Evolutionary conservation across 352 stramenopile genomes (phyloP).

Genomic region (Phytopythium kandeliae): DNA sequence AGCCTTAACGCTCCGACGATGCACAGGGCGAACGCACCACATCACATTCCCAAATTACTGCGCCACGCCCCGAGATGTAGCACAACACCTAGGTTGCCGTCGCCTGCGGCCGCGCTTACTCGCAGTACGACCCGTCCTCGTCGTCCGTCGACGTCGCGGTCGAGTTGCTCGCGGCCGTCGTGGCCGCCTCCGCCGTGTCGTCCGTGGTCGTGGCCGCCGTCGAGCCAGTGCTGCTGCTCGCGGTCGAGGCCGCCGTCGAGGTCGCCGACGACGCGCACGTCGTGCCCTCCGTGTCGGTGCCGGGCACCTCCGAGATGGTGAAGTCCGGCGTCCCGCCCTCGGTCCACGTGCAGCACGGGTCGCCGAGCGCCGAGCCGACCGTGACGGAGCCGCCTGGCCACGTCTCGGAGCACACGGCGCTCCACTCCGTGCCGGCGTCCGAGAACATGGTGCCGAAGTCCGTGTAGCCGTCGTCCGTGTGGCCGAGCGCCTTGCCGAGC

Average conservation of each 20-base stretch:
- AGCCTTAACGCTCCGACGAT: too few relatives aligned
- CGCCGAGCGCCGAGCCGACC: slow-evolving; percentile 23
- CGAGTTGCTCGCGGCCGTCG: slow-evolving; percentile 11
- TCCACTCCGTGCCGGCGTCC: slow-evolving; percentile 25
- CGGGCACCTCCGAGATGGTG: slow-evolving; percentile 19
- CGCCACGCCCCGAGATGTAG: background rate
- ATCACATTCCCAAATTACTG: background rate
- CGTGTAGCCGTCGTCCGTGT: slow-evolving; percentile 23
- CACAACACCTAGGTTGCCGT: background rate
- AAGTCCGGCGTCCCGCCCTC: slow-evolving; percentile 23
- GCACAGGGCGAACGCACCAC: background rate
- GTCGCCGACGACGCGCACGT: slow-evolving; percentile 21
- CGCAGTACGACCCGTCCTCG: slow-evolving; percentile 19
- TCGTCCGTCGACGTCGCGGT: slow-evolving; percentile 10
- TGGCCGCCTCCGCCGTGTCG: too few relatives aligned
- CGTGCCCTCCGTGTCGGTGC: slow-evolving; percentile 21
- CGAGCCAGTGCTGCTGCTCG: slow-evolving; percentile 10
- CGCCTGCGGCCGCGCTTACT: slow-evolving; percentile 12
- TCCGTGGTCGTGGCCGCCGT: slow-evolving; percentile 11
- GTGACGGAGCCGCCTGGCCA: slow-evolving; percentile 35
- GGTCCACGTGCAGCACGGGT: slow-evolving; percentile 44
- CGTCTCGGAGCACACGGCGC: slow-evolving; percentile 30
- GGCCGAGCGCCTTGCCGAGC: slow-evolving; percentile 30
- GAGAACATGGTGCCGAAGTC: slow-evolving; percentile 43
- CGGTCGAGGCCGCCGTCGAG: slow-evolving; percentile 11